Conservation (phyloP, 176 grass and related monocot species). For the Oryza officinalis region DNA sequence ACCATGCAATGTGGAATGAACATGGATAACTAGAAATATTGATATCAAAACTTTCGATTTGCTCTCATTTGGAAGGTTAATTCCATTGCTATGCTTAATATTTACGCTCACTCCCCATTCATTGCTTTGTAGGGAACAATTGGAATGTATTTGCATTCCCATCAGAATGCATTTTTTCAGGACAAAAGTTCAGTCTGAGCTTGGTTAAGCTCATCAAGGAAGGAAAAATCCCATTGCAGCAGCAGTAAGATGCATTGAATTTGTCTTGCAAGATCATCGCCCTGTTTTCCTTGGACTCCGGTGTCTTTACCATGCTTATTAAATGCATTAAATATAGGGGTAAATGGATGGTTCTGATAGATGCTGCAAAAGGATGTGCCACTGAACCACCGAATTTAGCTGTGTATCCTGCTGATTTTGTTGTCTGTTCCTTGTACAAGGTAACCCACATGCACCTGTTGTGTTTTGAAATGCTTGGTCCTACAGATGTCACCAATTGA, state of each 20-base stretch:
- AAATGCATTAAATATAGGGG: constrained; percentile 44
- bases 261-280: background rate
- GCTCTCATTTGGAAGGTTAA: background rate
- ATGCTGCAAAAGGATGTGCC: constrained; percentile 97
- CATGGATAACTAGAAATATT: background rate
- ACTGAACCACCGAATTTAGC: constrained; percentile 81
- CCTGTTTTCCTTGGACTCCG: background rate
- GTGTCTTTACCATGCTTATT: constrained; percentile 29
- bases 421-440: constrained; percentile 97
- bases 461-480: constrained; percentile 15
- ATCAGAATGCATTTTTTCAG: constrained; percentile 97
- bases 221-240: constrained; percentile 50
- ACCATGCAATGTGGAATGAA: background rate
- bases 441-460: constrained; percentile 43
- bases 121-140: constrained; percentile 46
- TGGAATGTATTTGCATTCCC: constrained; percentile 94
- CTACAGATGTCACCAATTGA: constrained; percentile 32
- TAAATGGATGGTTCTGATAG: constrained; percentile 88
- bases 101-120: background rate
- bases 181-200: constrained; percentile 73
- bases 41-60: background rate
- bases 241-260: constrained; percentile 51
- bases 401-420: constrained; percentile 83
- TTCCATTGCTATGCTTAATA: constrained; percentile 21
- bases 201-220: constrained; percentile 77